Base-by-base conservation (phyloP, 495 filamentous ascomycete genomes). In the Hyaloscypha variabilis region DNA sequence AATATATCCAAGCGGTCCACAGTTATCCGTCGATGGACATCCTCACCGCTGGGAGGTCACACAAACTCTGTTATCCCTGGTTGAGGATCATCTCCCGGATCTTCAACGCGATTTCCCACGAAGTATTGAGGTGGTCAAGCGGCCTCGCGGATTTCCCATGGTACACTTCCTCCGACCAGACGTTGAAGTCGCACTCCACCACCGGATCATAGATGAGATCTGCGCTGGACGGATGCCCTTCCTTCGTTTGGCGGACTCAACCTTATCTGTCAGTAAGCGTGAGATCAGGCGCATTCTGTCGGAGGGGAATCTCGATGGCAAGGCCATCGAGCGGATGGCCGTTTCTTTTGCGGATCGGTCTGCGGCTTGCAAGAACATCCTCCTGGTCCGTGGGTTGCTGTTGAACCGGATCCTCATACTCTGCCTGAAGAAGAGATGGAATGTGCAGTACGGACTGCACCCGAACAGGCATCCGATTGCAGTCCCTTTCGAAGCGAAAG, bases 1-100 rank as follows among this genome's bases (percentile, higher is more conserved):
- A 0, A 82, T 79, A 52, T 85, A 85, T 53, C 83, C 83, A 0
- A 77, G 76, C 5, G 83, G 83, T 0, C 68, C 77, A 1, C 79
- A 83, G 53, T 75, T 76, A 67, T 67, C 75, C 3, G 75, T 85
- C 0, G 82, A 85, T 68, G 80, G 82, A 8, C 72, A 82, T 58
- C 82, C 82, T 0, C 77, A 79, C 36, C 78, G 82, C 2, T 85
- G 83, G 83, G 46, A 76, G 57, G 70, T 76, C 19, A 76, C 73
- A 11, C 69, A 82, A 56, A 66, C 66, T 23, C 29, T 82, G 5
- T 66, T 82, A 23, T 60, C 60, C 31, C 63, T 80, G 21, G 70
- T 77, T 26, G 58, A 74, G 26, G 69, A 62, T 52, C 75, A 79
- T 56, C 67, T 83, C 0, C 70, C 70, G 51, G 69, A 71, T 8